Evolutionary conservation across 352 stramenopile species (phyloP).

Genomic region (Pythium chondricola): DNA sequence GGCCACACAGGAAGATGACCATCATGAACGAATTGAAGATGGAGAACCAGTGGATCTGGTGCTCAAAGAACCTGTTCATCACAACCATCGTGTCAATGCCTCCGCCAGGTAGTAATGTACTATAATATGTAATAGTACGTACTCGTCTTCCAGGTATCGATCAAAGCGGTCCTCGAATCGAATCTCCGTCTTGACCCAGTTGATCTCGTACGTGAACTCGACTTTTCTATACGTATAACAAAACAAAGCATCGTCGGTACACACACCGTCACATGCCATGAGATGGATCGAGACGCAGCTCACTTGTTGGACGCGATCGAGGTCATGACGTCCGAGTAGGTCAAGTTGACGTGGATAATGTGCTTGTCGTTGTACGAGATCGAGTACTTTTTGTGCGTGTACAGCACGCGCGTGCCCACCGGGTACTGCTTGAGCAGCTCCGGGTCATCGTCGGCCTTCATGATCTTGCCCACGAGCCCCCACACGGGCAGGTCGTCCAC

Average conservation of each 20-base stretch:
- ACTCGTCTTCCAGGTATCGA: constrained; percentile 96
- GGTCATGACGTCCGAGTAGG: constrained; percentile 87
- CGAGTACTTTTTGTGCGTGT: constrained; percentile 95
- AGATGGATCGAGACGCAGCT: too few relatives aligned
- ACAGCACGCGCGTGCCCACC: constrained; percentile 86
- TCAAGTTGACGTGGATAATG: constrained; percentile 98
- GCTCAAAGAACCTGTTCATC: constrained; percentile 93
- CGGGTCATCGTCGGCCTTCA: constrained; percentile 82
- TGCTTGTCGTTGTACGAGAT: constrained; percentile 96
- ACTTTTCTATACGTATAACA: constrained; percentile 42
- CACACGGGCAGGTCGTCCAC: constrained; percentile 98
- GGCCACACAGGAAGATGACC: constrained; percentile 94
- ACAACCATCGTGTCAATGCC: too few relatives aligned
- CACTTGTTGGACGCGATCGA: constrained; percentile 82
- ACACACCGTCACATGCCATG: too few relatives aligned
- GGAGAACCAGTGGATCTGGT: constrained; percentile 98
- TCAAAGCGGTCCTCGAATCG: constrained; percentile 96
- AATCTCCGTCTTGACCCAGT: constrained; percentile 89
- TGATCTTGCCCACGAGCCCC: constrained; percentile 97
- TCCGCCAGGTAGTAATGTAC: too few relatives aligned
- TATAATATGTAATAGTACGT: constrained; percentile 13
- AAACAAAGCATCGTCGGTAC: background rate
- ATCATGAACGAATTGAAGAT: constrained; percentile 99
- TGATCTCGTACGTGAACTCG: constrained; percentile 93
- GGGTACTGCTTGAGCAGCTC: constrained; percentile 79